phyloP scores from a whole-genome alignment of 371 early-diverging fungal genomes.

The Mortierella sp. region DNA sequence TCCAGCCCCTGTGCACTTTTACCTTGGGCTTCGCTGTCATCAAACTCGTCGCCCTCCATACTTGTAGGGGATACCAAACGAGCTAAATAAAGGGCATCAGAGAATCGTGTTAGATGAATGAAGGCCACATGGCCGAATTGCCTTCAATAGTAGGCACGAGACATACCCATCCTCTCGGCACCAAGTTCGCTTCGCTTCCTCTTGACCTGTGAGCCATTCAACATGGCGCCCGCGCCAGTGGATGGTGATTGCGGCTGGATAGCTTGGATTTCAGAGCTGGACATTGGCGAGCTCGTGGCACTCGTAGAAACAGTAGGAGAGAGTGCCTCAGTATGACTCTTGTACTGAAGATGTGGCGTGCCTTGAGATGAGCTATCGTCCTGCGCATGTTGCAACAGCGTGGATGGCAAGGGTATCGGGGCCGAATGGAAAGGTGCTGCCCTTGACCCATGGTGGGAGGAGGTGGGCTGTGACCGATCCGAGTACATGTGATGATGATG shows the following conservation, averaged over 20 bases:
- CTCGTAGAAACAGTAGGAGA: constrained; percentile 7
- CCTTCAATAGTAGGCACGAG: too few species aligned
- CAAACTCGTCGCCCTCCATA: constrained; percentile 10
- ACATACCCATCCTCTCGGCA: constrained; percentile 13
- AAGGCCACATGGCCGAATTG: too few species aligned
- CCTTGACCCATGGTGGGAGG: constrained; percentile 2
- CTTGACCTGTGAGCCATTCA: constrained; percentile 15
- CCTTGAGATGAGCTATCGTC: constrained; percentile 4
- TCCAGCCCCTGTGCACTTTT: constrained; percentile 7
- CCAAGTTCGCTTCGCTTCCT: constrained; percentile 22
- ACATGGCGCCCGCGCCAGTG: too few species aligned
- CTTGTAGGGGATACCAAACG: constrained; percentile 28
- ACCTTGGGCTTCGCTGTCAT: constrained; percentile 4
- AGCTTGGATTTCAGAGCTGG: constrained; percentile 26
- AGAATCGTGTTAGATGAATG: too few species aligned
- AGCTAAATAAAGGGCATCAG: too few species aligned
- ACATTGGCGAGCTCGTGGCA: constrained; percentile 24
- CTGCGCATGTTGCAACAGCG: constrained; percentile 9
- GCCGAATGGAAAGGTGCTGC: constrained; percentile 37
- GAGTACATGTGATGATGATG: constrained; percentile 5
- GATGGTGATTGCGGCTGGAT: constrained; percentile 1
- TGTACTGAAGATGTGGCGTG: constrained; percentile 7
- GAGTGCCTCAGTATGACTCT: constrained; percentile 15
- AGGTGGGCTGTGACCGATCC: constrained; percentile 6
- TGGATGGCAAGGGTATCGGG: constrained; percentile 29